phyloP scores from a whole-genome alignment of 768 basidiomycete genomes.

The Scleroderma citrinum region DNA sequence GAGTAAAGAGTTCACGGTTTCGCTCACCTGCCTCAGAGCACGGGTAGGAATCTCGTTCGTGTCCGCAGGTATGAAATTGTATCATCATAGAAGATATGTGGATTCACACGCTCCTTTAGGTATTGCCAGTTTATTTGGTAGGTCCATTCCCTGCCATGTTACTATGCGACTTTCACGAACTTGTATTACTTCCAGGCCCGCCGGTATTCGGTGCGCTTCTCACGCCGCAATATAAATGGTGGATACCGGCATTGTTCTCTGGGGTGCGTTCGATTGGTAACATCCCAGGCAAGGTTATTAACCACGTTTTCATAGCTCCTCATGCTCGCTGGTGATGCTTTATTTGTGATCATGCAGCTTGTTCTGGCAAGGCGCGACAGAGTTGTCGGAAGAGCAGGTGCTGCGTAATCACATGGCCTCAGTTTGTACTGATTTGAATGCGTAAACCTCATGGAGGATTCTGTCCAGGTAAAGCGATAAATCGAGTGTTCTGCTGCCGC shows the following conservation, averaged over 20 bases:
- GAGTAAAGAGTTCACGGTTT: neutral
- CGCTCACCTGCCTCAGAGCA: constrained; percentile 17
- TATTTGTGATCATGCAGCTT: neutral
- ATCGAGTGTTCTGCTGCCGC: no score
- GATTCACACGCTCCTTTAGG: neutral
- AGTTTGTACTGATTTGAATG: no score
- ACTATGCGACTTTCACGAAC: neutral
- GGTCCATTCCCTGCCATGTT: constrained; percentile 5
- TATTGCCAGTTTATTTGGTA: constrained; percentile 16
- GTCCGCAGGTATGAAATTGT: constrained; percentile 3
- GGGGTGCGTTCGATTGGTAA: constrained; percentile 29
- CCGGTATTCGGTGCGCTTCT: constrained; percentile 56
- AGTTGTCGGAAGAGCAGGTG: neutral
- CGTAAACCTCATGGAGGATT: no score
- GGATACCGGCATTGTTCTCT: constrained; percentile 46
- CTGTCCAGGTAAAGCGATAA: no score
- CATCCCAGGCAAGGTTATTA: neutral
- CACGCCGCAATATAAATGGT: constrained; percentile 47
- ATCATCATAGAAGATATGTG: neutral
- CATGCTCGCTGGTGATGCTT: neutral
- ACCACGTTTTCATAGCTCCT: neutral
- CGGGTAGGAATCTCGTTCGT: constrained; percentile 20
- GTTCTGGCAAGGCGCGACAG: neutral
- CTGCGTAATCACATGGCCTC: no score
- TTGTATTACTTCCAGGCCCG: constrained; percentile 35